Conservation (phyloP, 2,329 filamentous ascomycete genomes). For the Ophiostoma tasmaniense region DNA sequence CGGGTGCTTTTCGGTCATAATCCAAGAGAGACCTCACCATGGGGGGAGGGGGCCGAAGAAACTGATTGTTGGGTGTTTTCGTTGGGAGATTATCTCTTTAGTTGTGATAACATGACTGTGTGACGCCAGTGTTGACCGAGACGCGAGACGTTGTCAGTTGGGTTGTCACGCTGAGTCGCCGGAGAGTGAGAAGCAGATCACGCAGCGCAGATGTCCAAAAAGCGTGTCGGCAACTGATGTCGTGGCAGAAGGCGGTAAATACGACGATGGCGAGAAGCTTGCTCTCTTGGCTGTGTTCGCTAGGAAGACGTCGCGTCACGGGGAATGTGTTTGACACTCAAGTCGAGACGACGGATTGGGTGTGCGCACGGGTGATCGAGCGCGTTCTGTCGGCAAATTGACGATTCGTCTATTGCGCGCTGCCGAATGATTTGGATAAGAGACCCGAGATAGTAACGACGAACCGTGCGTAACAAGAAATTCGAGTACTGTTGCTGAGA, state of each 20-base stretch:
- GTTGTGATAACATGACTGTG: slow-evolving; percentile 47
- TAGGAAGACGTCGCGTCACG: neutral
- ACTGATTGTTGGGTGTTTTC: neutral
- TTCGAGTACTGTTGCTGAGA: neutral
- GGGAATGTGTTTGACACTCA: neutral
- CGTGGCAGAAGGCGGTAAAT: neutral
- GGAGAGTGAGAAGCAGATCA: neutral
- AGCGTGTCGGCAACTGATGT: neutral
- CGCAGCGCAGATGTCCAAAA: neutral
- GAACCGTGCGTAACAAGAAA: neutral
- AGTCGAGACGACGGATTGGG: neutral
- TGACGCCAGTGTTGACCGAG: slow-evolving; percentile 2
- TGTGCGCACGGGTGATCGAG: neutral
- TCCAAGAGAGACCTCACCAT: slow-evolving; percentile 42
- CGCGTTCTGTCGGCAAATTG: neutral
- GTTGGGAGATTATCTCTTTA: slow-evolving; percentile 14
- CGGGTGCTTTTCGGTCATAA: slow-evolving; percentile 54
- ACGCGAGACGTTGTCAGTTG: slow-evolving; percentile 10
- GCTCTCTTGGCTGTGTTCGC: neutral
- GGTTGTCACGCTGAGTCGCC: neutral
- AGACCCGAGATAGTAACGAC: neutral
- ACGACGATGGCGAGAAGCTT: neutral
- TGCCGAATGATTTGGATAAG: neutral
- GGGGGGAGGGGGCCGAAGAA: slow-evolving; percentile 26
- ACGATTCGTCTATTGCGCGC: neutral